Percentiles rank a stretch among this genome's conserved stretches.
Conservation (phyloP, 106 monocot species). For the Agapanthus africanus region DNA sequence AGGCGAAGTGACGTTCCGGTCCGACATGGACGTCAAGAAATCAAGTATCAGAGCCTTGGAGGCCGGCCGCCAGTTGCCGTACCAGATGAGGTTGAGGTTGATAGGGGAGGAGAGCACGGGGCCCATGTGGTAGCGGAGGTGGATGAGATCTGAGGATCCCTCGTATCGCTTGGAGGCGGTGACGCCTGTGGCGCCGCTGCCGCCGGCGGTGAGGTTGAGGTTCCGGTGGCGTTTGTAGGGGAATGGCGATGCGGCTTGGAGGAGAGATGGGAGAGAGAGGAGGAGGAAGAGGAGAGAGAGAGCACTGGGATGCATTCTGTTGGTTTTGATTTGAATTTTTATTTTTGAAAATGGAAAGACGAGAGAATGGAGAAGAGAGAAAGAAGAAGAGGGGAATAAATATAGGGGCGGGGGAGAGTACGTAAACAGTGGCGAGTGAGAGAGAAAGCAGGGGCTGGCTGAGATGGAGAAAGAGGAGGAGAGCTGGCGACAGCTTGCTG, state of each 20-base stretch:
- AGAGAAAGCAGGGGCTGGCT: background rate
- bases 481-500: slow-evolving; percentile 7
- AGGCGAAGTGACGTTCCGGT: slow-evolving; percentile 24
- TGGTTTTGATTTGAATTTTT: background rate
- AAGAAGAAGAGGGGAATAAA: slow-evolving; percentile 6
- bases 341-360: background rate
- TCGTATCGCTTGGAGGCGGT: slow-evolving; percentile 37
- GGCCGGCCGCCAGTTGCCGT: slow-evolving; percentile 45
- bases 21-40: slow-evolving; percentile 65
- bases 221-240: background rate
- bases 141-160: slow-evolving; percentile 53
- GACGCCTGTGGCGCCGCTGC: background rate
- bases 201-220: background rate
- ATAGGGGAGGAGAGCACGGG: slow-evolving; percentile 67
- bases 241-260: background rate
- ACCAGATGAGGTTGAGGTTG: slow-evolving; percentile 72
- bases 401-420: too few species aligned
- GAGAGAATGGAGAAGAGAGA: background rate
- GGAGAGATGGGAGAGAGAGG: background rate
- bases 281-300: background rate
- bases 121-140: slow-evolving; percentile 77
- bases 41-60: slow-evolving; percentile 37
- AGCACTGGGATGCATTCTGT: background rate
- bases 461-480: slow-evolving; percentile 1
- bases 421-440: background rate